Evolutionary conservation across 345 rosid genomes (phyloP).

Genomic region (Aegle marmelos): DNA sequence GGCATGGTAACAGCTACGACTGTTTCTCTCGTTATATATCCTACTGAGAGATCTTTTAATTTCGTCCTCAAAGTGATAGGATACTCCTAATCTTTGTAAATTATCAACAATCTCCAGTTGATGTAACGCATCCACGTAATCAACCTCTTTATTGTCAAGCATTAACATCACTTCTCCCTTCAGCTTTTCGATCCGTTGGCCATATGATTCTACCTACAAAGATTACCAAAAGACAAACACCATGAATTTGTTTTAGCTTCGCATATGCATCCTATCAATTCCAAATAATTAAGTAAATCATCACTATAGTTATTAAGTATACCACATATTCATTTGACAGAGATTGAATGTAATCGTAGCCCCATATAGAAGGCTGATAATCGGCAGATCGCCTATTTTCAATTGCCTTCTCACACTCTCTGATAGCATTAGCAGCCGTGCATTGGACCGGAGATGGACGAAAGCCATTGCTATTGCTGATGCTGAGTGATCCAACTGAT

Average conservation of each 20-base stretch:
- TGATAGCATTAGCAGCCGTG: not conserved
- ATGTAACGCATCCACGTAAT: not conserved
- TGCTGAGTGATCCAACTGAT: not conserved
- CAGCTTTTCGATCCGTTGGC: not conserved
- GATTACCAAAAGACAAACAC: not conserved
- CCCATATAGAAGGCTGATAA: not conserved
- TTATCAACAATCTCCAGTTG: conserved; percentile 33
- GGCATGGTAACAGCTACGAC: not conserved
- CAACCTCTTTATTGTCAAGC: not conserved
- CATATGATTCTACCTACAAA: conserved; percentile 13
- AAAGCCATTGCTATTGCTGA: not conserved
- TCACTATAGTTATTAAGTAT: not conserved
- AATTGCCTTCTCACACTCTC: not conserved
- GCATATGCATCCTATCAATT: not conserved
- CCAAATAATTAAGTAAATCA: not conserved
- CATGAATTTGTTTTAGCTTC: not conserved
- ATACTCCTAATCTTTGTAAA: conserved; percentile 36
- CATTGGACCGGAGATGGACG: not conserved
- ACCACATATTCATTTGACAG: not conserved
- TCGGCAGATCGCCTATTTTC: not conserved
- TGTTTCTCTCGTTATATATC: not conserved
- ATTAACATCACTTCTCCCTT: conserved; percentile 9
- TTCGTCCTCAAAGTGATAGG: conserved; percentile 30
- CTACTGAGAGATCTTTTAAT: conserved; percentile 13
- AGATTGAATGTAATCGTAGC: not conserved